phyloP scores from a whole-genome alignment of 331 rosid genomes.

The Arachis monticola region DNA sequence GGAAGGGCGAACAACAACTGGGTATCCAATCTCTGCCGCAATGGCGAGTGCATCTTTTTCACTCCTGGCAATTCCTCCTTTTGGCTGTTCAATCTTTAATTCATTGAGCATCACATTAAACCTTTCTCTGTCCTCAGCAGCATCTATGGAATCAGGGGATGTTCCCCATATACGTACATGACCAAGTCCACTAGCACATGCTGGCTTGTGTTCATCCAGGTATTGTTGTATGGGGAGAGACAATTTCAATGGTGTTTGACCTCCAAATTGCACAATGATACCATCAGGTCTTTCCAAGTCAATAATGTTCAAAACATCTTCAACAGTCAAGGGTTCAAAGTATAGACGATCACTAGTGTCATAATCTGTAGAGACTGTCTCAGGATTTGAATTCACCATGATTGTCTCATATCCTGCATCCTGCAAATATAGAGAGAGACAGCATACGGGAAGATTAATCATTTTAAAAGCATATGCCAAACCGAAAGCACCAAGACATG shows the following conservation, averaged over 20 bases:
- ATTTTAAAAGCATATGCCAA: neutral
- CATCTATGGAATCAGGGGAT: conserved; percentile 96
- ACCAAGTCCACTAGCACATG: conserved; percentile 71
- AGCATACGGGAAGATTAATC: neutral
- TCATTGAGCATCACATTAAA: conserved; percentile 81
- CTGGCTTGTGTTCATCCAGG: conserved; percentile 78
- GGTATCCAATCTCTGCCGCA: conserved; percentile 85
- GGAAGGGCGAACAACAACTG: conserved; percentile 94
- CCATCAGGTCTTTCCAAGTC: conserved; percentile 97
- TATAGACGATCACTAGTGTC: conserved; percentile 98
- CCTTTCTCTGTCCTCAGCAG: conserved; percentile 97
- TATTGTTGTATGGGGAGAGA: conserved; percentile 85
- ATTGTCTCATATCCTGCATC: conserved; percentile 93
- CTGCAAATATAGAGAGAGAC: conserved; percentile 53
- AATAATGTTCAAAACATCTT: conserved; percentile 85
- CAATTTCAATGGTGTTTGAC: conserved; percentile 94
- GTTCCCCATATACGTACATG: conserved; percentile 93
- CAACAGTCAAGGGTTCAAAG: conserved; percentile 90
- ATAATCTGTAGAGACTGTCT: conserved; percentile 95
- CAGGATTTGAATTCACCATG: conserved; percentile 99
- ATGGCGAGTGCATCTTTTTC: conserved; percentile 83
- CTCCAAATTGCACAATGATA: conserved; percentile 98
- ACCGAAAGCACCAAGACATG: neutral
- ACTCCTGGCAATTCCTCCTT: conserved; percentile 98
- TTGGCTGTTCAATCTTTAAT: conserved; percentile 88